These are phyloP conservation scores for Tubosaeta sp. DNA, from an alignment of 768 basidiomycete species.

Conservation along the genomic window DNA sequence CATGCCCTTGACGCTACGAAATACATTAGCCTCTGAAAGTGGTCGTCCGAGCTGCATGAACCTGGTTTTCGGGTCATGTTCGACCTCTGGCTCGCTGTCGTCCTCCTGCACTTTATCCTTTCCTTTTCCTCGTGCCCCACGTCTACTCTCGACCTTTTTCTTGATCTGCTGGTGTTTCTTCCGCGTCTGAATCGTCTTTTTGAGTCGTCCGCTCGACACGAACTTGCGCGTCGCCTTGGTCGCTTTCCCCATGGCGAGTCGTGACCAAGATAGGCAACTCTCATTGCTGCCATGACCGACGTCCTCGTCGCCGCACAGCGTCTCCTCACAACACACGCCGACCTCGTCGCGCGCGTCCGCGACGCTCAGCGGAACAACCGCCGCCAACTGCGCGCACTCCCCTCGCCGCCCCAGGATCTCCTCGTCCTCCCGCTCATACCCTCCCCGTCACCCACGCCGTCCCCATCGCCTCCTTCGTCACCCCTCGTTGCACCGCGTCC, in stretches of 20 bases:
- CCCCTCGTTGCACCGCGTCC: conserved; percentile 35
- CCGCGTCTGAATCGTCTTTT: conserved; percentile 80
- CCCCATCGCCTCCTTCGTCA: conserved; percentile 47
- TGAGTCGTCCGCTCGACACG: conserved; percentile 81
- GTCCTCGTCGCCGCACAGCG: conserved; percentile 60
- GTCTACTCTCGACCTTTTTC: conserved; percentile 65
- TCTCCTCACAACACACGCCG: conserved; percentile 56
- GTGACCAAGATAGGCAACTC: conserved; percentile 17
- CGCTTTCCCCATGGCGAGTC: conserved; percentile 51
- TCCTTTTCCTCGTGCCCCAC: conserved; percentile 39
- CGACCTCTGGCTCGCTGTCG: conserved; percentile 22
- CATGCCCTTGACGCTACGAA: conserved; percentile 38
- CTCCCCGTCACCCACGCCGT: conserved; percentile 49
- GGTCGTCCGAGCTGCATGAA: conserved; percentile 3
- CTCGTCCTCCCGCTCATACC: conserved; percentile 55
- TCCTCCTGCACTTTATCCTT: conserved; percentile 28
- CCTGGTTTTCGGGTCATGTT: conserved; percentile 2
- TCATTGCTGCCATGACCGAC: conserved; percentile 26
- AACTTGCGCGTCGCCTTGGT: conserved; percentile 76
- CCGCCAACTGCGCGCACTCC: conserved; percentile 50
- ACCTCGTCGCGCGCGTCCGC: conserved; percentile 55
- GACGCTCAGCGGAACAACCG: conserved; percentile 53
- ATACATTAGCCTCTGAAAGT: background rate
- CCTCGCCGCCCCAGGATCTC: conserved; percentile 53
- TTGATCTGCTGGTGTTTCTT: conserved; percentile 73